A percentile compares a stretch with the other conserved stretches of the same genome.
These are phyloP conservation scores for Papiliotrema flavescens DNA, from an alignment of 1,284 basidiomycete genomes.

Conservation along the genomic window DNA sequence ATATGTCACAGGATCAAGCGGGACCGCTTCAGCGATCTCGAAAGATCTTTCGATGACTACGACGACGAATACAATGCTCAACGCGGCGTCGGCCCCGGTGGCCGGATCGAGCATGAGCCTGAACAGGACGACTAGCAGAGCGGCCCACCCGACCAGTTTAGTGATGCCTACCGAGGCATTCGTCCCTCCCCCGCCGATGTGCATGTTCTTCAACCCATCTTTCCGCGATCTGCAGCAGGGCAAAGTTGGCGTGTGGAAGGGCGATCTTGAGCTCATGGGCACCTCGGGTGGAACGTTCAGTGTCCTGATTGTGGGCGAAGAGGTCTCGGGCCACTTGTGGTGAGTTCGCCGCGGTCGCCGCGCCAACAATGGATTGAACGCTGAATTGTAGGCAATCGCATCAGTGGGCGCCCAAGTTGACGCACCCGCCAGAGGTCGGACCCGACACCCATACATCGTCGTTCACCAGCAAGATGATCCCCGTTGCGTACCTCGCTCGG, in stretches of 20 bases:
- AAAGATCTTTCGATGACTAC: background rate
- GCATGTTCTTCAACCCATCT: constrained; percentile 44
- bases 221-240: constrained; percentile 41
- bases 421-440: constrained; percentile 25
- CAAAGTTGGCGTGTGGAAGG: constrained; percentile 45
- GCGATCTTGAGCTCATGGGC: constrained; percentile 38
- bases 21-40: background rate
- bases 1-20: constrained; percentile 6
- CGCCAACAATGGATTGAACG: background rate
- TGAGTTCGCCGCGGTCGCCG: constrained; percentile 25
- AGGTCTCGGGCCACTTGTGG: constrained; percentile 36
- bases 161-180: constrained; percentile 33
- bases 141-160: constrained; percentile 18
- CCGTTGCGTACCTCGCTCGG: constrained; percentile 41
- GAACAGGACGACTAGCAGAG: background rate
- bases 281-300: constrained; percentile 40
- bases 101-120: background rate
- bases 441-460: constrained; percentile 11
- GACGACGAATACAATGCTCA: too few relatives aligned
- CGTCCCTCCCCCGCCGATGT: constrained; percentile 46
- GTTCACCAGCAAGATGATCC: constrained; percentile 41
- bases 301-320: constrained; percentile 39
- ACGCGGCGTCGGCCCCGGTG: too few relatives aligned
- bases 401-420: constrained; percentile 28
- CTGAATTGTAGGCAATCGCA: constrained; percentile 38